A percentile compares a stretch with the other conserved stretches of the same genome.
Conservation (phyloP, 257 asterid species). For the Haberlea rhodopensis region DNA sequence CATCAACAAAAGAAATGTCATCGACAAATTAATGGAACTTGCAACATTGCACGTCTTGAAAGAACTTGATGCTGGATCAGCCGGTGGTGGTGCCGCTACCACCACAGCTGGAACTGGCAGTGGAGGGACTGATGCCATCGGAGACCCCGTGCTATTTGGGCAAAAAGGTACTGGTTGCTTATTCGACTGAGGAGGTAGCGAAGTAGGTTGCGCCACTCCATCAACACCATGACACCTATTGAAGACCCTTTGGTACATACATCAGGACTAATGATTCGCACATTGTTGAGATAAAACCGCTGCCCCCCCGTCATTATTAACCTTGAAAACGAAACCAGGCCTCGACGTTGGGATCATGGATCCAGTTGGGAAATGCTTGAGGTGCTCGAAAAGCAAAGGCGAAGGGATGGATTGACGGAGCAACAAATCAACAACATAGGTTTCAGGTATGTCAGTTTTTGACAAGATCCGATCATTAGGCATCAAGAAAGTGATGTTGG, state of each 20-base stretch:
- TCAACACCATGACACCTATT: too few relatives aligned
- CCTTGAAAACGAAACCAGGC: constrained; percentile 45
- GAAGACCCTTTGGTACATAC: too few relatives aligned
- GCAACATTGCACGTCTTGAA: neutral
- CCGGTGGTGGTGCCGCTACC: too few relatives aligned
- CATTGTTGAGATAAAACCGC: too few relatives aligned
- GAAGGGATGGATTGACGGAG: too few relatives aligned
- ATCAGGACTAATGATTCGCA: too few relatives aligned
- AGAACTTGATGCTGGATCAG: constrained; percentile 22
- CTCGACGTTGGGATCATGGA: constrained; percentile 60
- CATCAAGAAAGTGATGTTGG: too few relatives aligned
- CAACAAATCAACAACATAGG: too few relatives aligned
- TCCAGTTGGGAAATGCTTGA: constrained; percentile 56
- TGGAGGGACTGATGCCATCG: constrained; percentile 22
- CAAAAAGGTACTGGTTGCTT: constrained; percentile 16
- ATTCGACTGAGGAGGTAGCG: constrained; percentile 22
- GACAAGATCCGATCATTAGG: too few relatives aligned
- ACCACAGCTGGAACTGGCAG: neutral
- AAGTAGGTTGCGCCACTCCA: constrained; percentile 38
- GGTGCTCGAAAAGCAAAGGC: constrained; percentile 53
- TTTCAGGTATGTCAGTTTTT: too few relatives aligned
- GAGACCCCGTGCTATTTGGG: neutral
- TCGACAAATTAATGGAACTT: neutral
- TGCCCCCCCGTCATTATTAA: too few relatives aligned
- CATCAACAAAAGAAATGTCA: constrained; percentile 12